Evolutionary conservation across 805 yeast species (phyloP), one percentile per base, ranked within the genome.

Genomic region (Pichia rugopelliculosa): DNA sequence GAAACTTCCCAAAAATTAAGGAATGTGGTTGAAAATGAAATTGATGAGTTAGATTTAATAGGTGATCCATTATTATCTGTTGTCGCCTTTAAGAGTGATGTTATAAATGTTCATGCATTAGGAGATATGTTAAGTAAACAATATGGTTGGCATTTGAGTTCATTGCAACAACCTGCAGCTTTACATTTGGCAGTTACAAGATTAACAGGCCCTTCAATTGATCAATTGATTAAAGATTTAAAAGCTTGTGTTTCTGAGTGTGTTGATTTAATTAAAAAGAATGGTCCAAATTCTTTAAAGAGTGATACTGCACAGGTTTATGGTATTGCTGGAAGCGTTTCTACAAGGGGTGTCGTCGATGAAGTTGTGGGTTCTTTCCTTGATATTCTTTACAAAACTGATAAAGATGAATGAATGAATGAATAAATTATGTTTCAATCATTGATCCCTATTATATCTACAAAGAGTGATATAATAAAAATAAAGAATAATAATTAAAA

Each of bases 261-360:
- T 20, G 54, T 57, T 27, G 55, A 51, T 5, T 55, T 56, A 2
- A 50, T 57, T 13, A 50, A 51, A 39, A 47, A 48, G 15, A 46
- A 37, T 15, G 50, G 48, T 18, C 15, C 20, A 9, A 25, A 41
- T 21, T 42, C 52, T 8, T 30, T 55, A 25, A 49, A 58, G 24
- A 64, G 77, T 36, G 87, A 85, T 49, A 87, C 96, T 1, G 93
- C 96, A 15, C 96, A 93, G 3, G 61, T 91, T 40, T 91, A 91
- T 59, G 99, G 99, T 55, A 95, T 91, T 41, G 98, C 98, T 2
- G 97, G 96, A 8, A 86, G 93, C 59, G 79, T 93, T 21, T 71
- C 77, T 48, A 88, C 96, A 0, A 76, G 81, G 0, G 93, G 95
- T 3, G 80, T 93, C 13, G 96, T 89, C 11, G 95, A 85, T 50